A percentile compares a stretch with the other conserved stretches of the same genome.
Evolutionary conservation across 192 early-diverging fungal genomes (phyloP).

Genomic region (Geranomyces variabilis): DNA sequence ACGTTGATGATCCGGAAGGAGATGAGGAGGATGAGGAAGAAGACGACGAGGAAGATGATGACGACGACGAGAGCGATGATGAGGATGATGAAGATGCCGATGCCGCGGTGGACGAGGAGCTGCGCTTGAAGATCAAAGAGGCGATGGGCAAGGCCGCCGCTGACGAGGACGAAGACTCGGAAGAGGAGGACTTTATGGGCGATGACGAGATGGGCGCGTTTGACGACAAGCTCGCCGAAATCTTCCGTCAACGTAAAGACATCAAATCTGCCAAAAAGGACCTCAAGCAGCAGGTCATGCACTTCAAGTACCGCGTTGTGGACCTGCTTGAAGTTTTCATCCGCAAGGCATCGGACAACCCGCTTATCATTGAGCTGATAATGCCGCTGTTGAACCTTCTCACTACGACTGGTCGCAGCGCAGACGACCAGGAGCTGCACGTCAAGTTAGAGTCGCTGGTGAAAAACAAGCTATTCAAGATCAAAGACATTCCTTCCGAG

Average conservation of each 20-base stretch:
- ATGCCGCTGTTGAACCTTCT: conserved; percentile 70
- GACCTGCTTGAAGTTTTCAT: conserved; percentile 82
- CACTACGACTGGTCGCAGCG: conserved; percentile 45
- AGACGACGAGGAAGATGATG: conserved; percentile 51
- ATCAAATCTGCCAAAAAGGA: conserved; percentile 81
- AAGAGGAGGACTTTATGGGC: conserved; percentile 63
- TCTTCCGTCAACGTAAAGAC: conserved; percentile 84
- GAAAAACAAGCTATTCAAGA: conserved; percentile 61
- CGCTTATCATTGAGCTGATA: conserved; percentile 74
- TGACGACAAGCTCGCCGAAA: conserved; percentile 91
- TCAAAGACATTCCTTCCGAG: conserved; percentile 63
- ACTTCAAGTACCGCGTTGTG: conserved; percentile 89
- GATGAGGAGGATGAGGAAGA: conserved; percentile 50
- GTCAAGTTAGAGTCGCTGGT: conserved; percentile 70
- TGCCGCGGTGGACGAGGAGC: conserved; percentile 73
- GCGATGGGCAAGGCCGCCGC: conserved; percentile 55
- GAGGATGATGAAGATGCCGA: conserved; percentile 51
- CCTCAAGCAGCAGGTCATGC: conserved; percentile 74
- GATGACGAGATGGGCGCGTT: conserved; percentile 89
- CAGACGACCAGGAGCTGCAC: conserved; percentile 62
- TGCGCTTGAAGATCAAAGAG: conserved; percentile 69
- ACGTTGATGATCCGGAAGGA: conserved; percentile 38
- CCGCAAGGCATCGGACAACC: conserved; percentile 64
- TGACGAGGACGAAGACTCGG: conserved; percentile 60
- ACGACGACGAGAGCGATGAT: conserved; percentile 55